Conservation (phyloP, 2,329 filamentous ascomycete species). For the Fusarium cyanostomum region DNA sequence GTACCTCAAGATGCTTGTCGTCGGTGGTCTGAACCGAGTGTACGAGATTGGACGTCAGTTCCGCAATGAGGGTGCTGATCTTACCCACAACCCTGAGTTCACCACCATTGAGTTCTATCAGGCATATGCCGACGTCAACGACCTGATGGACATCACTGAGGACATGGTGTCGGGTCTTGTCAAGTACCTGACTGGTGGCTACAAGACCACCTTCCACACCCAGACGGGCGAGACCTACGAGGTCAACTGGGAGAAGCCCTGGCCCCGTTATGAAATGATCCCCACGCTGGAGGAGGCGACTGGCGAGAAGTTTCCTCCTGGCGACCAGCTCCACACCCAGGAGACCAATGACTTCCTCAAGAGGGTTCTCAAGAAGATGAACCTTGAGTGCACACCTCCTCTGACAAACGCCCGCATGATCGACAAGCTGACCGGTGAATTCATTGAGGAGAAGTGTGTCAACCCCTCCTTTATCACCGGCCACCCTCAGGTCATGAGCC, state of each 20-base stretch:
- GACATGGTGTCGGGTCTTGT: conserved; percentile 91
- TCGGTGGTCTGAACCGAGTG: conserved; percentile 92
- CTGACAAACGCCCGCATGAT: conserved; percentile 96
- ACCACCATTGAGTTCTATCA: conserved; percentile 98
- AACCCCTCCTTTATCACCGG: conserved; percentile 77
- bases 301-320: conserved; percentile 92
- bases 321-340: conserved; percentile 86
- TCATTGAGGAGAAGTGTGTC: conserved; percentile 91
- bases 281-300: conserved; percentile 81
- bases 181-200: conserved; percentile 86
- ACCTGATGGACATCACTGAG: conserved; percentile 83
- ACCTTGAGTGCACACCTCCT: conserved; percentile 88
- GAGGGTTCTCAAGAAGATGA: conserved; percentile 85
- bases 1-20: conserved; percentile 95
- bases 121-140: conserved; percentile 91
- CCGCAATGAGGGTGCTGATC: conserved; percentile 79
- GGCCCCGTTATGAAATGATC: conserved; percentile 96
- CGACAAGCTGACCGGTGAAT: conserved; percentile 92
- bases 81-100: conserved; percentile 96
- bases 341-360: conserved; percentile 92
- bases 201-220: conserved; percentile 86
- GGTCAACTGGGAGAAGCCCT: conserved; percentile 96
- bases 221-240: conserved; percentile 86
- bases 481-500: conserved; percentile 82
- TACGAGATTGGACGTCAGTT: conserved; percentile 97